These are phyloP conservation scores for Prorocentrum cordatum DNA, from an alignment of 169 alveolate genomes.

Conservation along the genomic window DNA sequence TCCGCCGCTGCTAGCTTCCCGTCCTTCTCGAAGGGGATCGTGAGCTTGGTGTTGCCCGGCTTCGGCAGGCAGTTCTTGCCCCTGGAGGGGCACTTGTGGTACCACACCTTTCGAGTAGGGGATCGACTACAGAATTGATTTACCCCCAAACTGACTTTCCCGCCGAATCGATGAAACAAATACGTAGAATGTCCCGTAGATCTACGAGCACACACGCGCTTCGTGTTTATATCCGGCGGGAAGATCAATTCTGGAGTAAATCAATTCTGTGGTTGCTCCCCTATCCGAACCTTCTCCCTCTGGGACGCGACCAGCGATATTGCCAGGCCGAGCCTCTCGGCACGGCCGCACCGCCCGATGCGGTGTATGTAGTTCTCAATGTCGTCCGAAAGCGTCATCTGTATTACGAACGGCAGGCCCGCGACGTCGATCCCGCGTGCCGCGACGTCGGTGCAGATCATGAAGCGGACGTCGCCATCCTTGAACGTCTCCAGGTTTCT, in stretches of 20 bases:
- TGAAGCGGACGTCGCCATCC: constrained; percentile 70
- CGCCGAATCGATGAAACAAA: not conserved
- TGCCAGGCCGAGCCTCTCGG: constrained; percentile 71
- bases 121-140: no score
- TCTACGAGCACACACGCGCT: not conserved
- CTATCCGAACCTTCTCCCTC: constrained; percentile 25
- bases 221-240: not conserved
- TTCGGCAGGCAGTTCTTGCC: not conserved
- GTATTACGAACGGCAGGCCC: constrained; percentile 60
- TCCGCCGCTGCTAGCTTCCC: not conserved
- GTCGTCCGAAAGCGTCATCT: constrained; percentile 71
- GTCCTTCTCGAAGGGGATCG: not conserved
- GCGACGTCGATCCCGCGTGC: constrained; percentile 73
- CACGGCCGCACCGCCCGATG: constrained; percentile 73
- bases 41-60: not conserved
- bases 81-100: not conserved
- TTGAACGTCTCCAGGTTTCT: constrained; percentile 57
- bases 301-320: constrained; percentile 58
- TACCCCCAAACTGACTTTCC: not conserved
- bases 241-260: not conserved
- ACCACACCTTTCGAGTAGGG: not conserved
- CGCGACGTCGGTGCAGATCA: constrained; percentile 73
- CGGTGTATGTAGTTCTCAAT: constrained; percentile 70
- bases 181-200: not conserved
- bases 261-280: not conserved